These are phyloP conservation scores for Thielaviopsis populi DNA, from an alignment of 2,329 filamentous ascomycete genomes.

Conservation along the genomic window DNA sequence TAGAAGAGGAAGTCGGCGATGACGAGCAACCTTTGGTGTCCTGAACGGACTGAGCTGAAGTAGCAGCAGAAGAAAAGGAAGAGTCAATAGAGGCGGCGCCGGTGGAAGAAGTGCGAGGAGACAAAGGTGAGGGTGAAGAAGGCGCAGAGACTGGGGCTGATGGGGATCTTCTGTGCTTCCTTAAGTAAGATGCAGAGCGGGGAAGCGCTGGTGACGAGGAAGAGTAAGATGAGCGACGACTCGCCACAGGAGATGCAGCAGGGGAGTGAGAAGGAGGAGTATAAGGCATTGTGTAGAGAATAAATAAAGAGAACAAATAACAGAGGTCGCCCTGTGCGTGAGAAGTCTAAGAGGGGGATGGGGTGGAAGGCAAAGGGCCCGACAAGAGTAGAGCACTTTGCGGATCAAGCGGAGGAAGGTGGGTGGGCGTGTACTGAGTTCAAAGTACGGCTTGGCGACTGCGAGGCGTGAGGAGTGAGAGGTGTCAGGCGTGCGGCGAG, in stretches of 20 bases:
- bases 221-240: conserved; percentile 41
- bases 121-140: conserved; percentile 10
- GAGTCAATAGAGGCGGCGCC: not conserved
- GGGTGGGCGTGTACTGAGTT: not conserved
- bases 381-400: not conserved
- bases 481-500: not conserved
- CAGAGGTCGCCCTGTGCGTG: not conserved
- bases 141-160: conserved; percentile 23
- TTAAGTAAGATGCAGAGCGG: conserved; percentile 50
- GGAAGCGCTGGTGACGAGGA: conserved; percentile 40
- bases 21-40: conserved; percentile 12
- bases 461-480: not conserved
- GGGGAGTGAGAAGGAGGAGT: conserved; percentile 62
- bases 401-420: not conserved
- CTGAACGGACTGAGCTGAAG: conserved; percentile 5
- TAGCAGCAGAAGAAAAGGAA: conserved; percentile 9
- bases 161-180: conserved; percentile 45
- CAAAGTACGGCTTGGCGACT: not conserved
- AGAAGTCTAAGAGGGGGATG: not conserved
- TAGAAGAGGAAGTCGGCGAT: conserved; percentile 9
- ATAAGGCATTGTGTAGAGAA: conserved; percentile 53
- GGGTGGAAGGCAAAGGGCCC: not conserved
- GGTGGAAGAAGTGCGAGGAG: conserved; percentile 6
- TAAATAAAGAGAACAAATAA: not conserved
- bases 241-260: conserved; percentile 42